Evolutionary conservation across 1,139 yeast genomes (phyloP).

Genomic region (Candida neerlandica): DNA sequence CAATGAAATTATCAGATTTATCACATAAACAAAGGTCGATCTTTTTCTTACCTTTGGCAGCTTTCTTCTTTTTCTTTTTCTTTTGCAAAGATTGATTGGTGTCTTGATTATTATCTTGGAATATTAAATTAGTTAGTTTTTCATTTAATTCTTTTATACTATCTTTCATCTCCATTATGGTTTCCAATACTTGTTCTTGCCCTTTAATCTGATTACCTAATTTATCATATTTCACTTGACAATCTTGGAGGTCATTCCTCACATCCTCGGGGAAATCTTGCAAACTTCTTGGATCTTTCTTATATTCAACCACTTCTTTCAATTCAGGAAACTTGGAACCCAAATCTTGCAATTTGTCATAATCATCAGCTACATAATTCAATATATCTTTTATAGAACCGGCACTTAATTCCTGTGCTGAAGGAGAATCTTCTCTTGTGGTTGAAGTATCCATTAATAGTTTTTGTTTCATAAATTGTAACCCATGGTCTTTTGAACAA

Average conservation of each 20-base stretch:
- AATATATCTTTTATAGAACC: slow-evolving; percentile 23
- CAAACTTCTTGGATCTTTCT: slow-evolving; percentile 31
- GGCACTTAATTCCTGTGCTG: slow-evolving; percentile 18
- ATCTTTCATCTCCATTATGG: slow-evolving; percentile 37
- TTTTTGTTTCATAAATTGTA: slow-evolving; percentile 45
- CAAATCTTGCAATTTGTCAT: slow-evolving; percentile 18
- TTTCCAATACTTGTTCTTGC: slow-evolving; percentile 21
- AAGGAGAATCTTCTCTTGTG: slow-evolving; percentile 13
- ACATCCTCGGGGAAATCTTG: slow-evolving; percentile 34
- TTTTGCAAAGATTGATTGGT: slow-evolving; percentile 16
- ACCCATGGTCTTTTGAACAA: slow-evolving; percentile 76
- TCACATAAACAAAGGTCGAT: slow-evolving; percentile 39
- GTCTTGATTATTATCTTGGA: slow-evolving; percentile 15
- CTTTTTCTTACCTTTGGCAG: slow-evolving; percentile 27
- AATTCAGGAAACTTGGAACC: slow-evolving; percentile 46
- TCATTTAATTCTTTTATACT: slow-evolving; percentile 42
- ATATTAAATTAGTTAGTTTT: slow-evolving; percentile 19
- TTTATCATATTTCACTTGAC: slow-evolving; percentile 26
- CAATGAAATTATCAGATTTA: slow-evolving; percentile 17
- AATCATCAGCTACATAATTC: slow-evolving; percentile 15
- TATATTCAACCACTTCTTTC: slow-evolving; percentile 32
- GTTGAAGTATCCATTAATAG: slow-evolving; percentile 21
- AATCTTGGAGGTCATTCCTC: slow-evolving; percentile 21
- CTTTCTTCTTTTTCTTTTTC: slow-evolving; percentile 28
- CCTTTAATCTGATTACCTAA: slow-evolving; percentile 22